Evolutionary conservation across 2,329 filamentous ascomycete species (phyloP).

Genomic region (Juglanconis oblonga): DNA sequence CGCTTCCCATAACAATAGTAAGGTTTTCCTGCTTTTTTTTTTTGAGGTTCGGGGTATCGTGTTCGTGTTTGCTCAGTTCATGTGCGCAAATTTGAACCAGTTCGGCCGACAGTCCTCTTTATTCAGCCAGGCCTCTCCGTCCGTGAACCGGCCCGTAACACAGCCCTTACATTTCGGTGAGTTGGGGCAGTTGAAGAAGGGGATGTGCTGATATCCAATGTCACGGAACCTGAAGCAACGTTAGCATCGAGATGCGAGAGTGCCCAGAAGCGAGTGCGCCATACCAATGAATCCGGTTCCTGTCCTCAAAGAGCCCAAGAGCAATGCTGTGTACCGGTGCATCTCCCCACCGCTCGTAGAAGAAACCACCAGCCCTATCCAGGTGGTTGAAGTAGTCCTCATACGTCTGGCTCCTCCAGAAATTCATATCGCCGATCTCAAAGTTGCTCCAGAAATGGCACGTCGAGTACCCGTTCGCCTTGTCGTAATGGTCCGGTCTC

Average conservation of each 20-base stretch:
- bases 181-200: constrained; percentile 98
- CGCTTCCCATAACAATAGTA: constrained; percentile 9
- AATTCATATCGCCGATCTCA: constrained; percentile 88
- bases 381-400: constrained; percentile 96
- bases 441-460: constrained; percentile 99
- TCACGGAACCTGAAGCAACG: constrained; percentile 81
- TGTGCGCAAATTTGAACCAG: constrained; percentile 95
- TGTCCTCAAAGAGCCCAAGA: constrained; percentile 86
- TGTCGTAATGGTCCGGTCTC: constrained; percentile 74
- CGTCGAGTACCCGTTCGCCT: constrained; percentile 91
- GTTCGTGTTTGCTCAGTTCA: constrained; percentile 50
- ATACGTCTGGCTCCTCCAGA: constrained; percentile 88
- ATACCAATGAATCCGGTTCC: constrained; percentile 88
- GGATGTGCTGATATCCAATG: constrained; percentile 97
- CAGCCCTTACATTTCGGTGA: constrained; percentile 90
- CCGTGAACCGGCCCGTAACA: constrained; percentile 81
- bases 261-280: constrained; percentile 29
- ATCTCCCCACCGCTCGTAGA: constrained; percentile 98
- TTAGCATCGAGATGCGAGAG: neutral
- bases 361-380: constrained; percentile 92
- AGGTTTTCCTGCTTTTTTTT: neutral
- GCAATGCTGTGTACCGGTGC: constrained; percentile 95
- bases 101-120: constrained; percentile 92
- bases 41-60: constrained; percentile 7
- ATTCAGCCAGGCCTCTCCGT: constrained; percentile 80